These are phyloP conservation scores for Aquanectria penicillioides DNA, from an alignment of 2,329 filamentous ascomycete genomes.

Conservation along the genomic window DNA sequence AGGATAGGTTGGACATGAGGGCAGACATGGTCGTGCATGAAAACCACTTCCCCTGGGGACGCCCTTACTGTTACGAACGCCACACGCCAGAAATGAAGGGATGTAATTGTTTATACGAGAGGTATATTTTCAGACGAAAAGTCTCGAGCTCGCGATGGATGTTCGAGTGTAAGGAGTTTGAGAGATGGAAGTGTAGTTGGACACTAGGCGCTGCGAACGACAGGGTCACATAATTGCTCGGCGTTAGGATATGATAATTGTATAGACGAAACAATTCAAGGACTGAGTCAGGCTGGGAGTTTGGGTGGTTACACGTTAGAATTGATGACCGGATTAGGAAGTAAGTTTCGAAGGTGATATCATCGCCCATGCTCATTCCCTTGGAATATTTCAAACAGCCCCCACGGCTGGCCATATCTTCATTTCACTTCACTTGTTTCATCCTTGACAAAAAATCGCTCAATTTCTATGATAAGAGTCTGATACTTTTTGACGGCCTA, in stretches of 20 bases:
- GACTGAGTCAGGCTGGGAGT: too few species aligned
- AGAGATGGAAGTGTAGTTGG: background rate
- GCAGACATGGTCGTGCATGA: background rate
- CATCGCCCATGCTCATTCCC: too few species aligned
- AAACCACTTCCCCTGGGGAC: background rate
- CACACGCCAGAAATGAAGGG: background rate
- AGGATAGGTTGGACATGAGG: background rate
- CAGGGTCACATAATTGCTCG: too few species aligned
- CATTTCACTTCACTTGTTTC: too few species aligned
- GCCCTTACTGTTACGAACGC: background rate
- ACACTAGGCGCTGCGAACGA: too few species aligned
- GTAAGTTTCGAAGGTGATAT: background rate
- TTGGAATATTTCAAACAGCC: too few species aligned
- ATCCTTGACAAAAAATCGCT: too few species aligned
- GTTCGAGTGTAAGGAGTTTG: background rate
- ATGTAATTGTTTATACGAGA: background rate
- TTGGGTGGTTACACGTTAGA: too few species aligned
- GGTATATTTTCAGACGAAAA: background rate
- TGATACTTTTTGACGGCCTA: too few species aligned
- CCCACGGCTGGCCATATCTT: too few species aligned
- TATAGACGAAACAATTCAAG: background rate
- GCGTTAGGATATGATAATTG: background rate
- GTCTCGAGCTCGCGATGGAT: background rate
- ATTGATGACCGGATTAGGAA: background rate
- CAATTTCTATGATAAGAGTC: too few species aligned